Evolutionary conservation across 2,329 filamentous ascomycete species (phyloP), one percentile per base, ranked within the genome.

Genomic region (Neonectria neomacrospora): DNA sequence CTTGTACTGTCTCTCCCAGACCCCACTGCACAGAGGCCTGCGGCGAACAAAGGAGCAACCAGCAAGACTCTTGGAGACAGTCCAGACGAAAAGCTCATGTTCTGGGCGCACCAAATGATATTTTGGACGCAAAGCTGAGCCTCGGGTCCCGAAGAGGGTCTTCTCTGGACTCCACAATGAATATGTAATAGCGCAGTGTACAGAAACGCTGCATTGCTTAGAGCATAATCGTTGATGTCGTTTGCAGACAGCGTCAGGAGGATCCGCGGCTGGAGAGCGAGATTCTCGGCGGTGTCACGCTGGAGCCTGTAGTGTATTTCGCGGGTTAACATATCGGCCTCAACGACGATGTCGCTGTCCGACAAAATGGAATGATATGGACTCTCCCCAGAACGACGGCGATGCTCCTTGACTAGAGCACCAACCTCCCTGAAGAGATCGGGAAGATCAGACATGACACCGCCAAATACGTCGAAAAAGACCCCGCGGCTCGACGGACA

Each of bases 191-290:
- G 53, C 2, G 66, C 65, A 11, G 56, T 68, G 8, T 68, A 64
- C 3, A 66, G 63, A 23, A 68, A 68, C 1, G 58, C 65, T 0
- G 63, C 55, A 16, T 68, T 68, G 16, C 66, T 68, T 18, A 68
- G 23, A 0, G 55, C 58, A 2, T 68, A 68, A 18, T 68, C 61
- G 3, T 68, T 41, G 3, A 66, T 50, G 3, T 68, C 66, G 4
- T 56, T 54, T 5, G 30, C 9, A 1, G 63, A 53, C 5, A 68
- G 66, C 2, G 45, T 39, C 2, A 37, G 22, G 23, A 50, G 45
- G n/a, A 62, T 42, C 0, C 52, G 23, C 1, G 58, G 3, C 14
- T 12, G 7, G 1, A 61, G 30, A 1, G n/a, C 8, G 3, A 68
- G 22, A 2, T 68, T 61, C 11, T 61, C 45, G 1, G 32, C 54